These are phyloP conservation scores for Alternaria gansuensis DNA, from an alignment of 2,329 filamentous ascomycete genomes.

Conservation along the genomic window DNA sequence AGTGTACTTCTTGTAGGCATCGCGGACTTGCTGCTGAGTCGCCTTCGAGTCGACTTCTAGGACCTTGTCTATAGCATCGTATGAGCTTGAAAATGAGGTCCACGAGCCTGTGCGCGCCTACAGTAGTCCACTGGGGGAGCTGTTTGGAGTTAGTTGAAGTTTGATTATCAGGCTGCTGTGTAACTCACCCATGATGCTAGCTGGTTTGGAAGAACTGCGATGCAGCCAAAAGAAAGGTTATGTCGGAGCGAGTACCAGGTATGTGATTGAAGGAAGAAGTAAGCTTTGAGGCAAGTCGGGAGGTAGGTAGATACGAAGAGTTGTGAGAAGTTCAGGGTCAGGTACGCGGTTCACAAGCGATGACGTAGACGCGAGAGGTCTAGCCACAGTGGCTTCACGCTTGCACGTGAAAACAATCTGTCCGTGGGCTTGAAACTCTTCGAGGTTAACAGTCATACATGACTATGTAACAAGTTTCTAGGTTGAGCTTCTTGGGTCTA, in stretches of 20 bases:
- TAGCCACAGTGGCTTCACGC: slow-evolving; percentile 28
- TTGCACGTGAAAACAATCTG: slow-evolving; percentile 19
- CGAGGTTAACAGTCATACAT: not conserved
- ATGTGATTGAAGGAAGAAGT: not conserved
- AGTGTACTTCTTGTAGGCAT: slow-evolving; percentile 86
- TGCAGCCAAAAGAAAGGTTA: not conserved
- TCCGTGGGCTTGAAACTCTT: not conserved
- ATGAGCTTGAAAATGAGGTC: slow-evolving; percentile 1
- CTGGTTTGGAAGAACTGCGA: not conserved
- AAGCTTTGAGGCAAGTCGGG: not conserved
- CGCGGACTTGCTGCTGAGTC: slow-evolving; percentile 82
- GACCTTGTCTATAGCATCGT: slow-evolving; percentile 31
- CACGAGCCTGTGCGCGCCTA: slow-evolving; percentile 18
- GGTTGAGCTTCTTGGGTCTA: not conserved
- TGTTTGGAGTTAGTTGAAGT: slow-evolving; percentile 28
- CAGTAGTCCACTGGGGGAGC: slow-evolving; percentile 40
- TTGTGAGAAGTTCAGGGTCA: slow-evolving; percentile 7
- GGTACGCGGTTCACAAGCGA: slow-evolving; percentile 20
- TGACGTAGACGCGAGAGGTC: slow-evolving; percentile 30
- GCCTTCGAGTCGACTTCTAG: slow-evolving; percentile 78
- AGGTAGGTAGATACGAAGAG: slow-evolving; percentile 5
- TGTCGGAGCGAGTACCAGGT: not conserved
- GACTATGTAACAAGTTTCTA: not conserved
- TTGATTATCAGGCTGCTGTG: slow-evolving; percentile 6
- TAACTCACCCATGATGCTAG: slow-evolving; percentile 35